These are phyloP conservation scores for Albifimbria verrucaria DNA, from an alignment of 2,329 filamentous ascomycete genomes.

Conservation along the genomic window DNA sequence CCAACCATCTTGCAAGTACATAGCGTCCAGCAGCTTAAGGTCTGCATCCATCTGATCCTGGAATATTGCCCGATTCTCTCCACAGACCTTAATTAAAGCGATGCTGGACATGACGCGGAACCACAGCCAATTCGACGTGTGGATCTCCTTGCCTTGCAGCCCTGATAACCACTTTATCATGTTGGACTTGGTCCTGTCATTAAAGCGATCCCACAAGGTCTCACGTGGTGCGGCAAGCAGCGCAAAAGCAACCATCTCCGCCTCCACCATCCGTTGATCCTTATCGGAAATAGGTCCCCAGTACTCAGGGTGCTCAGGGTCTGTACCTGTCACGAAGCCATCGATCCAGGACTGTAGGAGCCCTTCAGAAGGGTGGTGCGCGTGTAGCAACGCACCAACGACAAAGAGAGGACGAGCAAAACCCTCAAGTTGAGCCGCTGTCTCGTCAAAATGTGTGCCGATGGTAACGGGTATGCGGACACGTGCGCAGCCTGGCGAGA, in stretches of 20 bases:
- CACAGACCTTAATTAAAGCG: slow-evolving; percentile 36
- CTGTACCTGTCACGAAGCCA: slow-evolving; percentile 26
- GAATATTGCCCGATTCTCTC: slow-evolving; percentile 28
- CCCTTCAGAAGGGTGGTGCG: slow-evolving; percentile 4
- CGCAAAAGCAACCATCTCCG: slow-evolving; percentile 45
- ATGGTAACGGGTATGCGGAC: slow-evolving; percentile 32
- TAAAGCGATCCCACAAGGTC: slow-evolving; percentile 25
- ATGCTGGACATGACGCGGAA: slow-evolving; percentile 47
- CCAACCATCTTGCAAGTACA: slow-evolving; percentile 42
- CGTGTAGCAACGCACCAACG: slow-evolving; percentile 35
- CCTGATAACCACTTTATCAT: slow-evolving; percentile 35
- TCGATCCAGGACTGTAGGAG: slow-evolving; percentile 11
- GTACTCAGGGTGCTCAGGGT: slow-evolving; percentile 32
- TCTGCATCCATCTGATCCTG: slow-evolving; percentile 34
- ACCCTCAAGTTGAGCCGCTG: slow-evolving; percentile 40
- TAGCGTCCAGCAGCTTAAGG: slow-evolving; percentile 37
- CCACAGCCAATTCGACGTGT: slow-evolving; percentile 47
- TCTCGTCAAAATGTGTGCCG: slow-evolving; percentile 37
- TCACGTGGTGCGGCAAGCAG: slow-evolving; percentile 36
- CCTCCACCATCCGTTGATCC: slow-evolving; percentile 51
- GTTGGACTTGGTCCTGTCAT: slow-evolving; percentile 23
- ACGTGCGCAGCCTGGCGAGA: slow-evolving; percentile 28
- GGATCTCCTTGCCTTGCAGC: slow-evolving; percentile 40
- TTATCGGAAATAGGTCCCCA: slow-evolving; percentile 41
- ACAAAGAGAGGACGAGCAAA: slow-evolving; percentile 34